Evolutionary conservation across 805 yeast genomes (phyloP).

Genomic region (Deakozyma indianensis): DNA sequence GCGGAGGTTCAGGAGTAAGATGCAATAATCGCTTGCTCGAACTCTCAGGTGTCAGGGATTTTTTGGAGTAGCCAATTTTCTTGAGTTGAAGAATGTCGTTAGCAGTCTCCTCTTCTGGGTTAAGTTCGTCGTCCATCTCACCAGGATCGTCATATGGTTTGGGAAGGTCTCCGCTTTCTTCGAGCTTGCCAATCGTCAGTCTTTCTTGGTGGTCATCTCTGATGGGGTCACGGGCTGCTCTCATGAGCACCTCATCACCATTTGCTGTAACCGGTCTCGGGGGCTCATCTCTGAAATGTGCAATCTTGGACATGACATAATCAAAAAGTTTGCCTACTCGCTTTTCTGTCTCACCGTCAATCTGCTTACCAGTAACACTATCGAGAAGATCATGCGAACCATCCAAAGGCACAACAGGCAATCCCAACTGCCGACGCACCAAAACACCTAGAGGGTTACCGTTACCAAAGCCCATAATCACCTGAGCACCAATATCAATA

Average conservation of each 20-base stretch:
- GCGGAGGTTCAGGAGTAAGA: slow-evolving; percentile 22
- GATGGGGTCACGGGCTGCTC: slow-evolving; percentile 24
- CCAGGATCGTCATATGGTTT: slow-evolving; percentile 20
- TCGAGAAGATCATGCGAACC: slow-evolving; percentile 20
- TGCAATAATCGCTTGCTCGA: slow-evolving; percentile 7
- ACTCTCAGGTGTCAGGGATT: not conserved
- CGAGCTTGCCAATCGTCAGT: slow-evolving; percentile 25
- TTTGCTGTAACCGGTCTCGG: slow-evolving; percentile 20
- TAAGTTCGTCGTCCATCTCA: slow-evolving; percentile 8
- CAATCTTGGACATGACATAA: slow-evolving; percentile 23
- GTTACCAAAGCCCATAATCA: slow-evolving; percentile 25
- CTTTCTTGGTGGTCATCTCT: slow-evolving; percentile 17
- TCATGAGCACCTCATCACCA: slow-evolving; percentile 24
- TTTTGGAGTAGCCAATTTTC: slow-evolving; percentile 13
- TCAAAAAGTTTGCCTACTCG: slow-evolving; percentile 22
- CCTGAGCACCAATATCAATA: slow-evolving; percentile 28
- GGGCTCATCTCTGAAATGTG: slow-evolving; percentile 20
- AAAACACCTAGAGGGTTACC: slow-evolving; percentile 29
- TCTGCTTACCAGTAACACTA: slow-evolving; percentile 19
- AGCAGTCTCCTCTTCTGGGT: slow-evolving; percentile 13
- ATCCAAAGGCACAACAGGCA: slow-evolving; percentile 23
- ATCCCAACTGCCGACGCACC: slow-evolving; percentile 25
- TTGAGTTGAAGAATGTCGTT: slow-evolving; percentile 11
- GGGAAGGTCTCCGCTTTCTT: slow-evolving; percentile 18
- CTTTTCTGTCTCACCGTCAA: slow-evolving; percentile 16